phyloP scores from a whole-genome alignment of 2,329 filamentous ascomycete species.

The Thyridium curvatum region DNA sequence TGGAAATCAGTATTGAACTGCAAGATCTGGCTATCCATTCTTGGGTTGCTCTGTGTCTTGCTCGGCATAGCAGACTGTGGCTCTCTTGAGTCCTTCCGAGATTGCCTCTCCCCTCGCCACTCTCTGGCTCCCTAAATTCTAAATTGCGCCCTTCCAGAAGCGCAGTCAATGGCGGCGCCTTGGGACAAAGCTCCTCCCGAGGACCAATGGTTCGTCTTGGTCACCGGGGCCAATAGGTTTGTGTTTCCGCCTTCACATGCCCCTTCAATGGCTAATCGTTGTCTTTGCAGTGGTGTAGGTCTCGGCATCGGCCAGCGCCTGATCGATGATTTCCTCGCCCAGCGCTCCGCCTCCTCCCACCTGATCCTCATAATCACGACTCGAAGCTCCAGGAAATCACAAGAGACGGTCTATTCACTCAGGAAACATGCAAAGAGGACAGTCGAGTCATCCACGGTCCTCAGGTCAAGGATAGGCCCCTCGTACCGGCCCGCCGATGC shows the following conservation, averaged over 20 bases:
- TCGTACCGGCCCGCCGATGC: conserved; percentile 33
- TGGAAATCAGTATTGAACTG: too few species aligned
- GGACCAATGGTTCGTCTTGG: conserved; percentile 57
- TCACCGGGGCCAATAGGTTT: conserved; percentile 85
- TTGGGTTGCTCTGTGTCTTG: too few species aligned
- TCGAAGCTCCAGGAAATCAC: conserved; percentile 66
- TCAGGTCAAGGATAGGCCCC: conserved; percentile 29
- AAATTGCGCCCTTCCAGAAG: background rate
- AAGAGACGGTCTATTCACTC: conserved; percentile 62
- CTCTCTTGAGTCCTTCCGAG: too few species aligned
- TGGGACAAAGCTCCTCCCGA: conserved; percentile 25
- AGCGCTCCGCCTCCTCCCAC: conserved; percentile 58
- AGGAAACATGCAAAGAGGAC: conserved; percentile 52
- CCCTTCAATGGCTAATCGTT: conserved; percentile 18
- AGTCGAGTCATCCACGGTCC: conserved; percentile 29
- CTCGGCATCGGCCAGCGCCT: conserved; percentile 77
- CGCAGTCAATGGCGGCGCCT: conserved; percentile 19
- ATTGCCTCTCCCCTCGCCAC: too few species aligned
- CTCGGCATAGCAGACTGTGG: too few species aligned
- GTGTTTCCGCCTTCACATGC: conserved; percentile 5
- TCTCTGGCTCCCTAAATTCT: too few species aligned
- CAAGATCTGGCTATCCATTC: too few species aligned
- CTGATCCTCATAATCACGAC: conserved; percentile 82
- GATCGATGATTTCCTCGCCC: conserved; percentile 80
- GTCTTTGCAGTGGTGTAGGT: conserved; percentile 66